phyloP scores from a whole-genome alignment of 169 alveolate genomes.

The Babesia sp. region DNA sequence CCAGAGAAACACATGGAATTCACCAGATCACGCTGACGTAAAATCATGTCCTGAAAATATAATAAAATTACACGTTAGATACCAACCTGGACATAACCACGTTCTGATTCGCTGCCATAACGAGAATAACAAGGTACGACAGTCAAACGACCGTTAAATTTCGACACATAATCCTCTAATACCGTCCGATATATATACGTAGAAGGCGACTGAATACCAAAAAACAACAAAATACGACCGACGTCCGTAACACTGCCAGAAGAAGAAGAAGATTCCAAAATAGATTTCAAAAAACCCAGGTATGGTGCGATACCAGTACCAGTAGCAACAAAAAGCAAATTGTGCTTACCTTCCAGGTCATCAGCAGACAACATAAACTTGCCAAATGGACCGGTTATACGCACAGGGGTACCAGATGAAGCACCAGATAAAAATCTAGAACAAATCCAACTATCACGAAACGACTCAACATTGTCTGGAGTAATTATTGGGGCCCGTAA shows the following conservation, averaged over 20 bases:
- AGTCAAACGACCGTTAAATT: constrained; percentile 49
- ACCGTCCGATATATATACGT: constrained; percentile 63
- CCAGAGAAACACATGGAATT: background rate
- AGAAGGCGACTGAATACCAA: constrained; percentile 68
- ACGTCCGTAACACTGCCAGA: background rate
- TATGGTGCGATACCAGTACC: constrained; percentile 79
- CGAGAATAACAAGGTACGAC: constrained; percentile 62
- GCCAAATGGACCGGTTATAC: constrained; percentile 59
- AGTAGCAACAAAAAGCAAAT: constrained; percentile 72
- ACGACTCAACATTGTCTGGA: background rate
- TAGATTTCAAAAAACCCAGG: constrained; percentile 56
- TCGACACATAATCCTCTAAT: constrained; percentile 50
- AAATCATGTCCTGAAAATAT: constrained; percentile 8
- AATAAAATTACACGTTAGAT: background rate
- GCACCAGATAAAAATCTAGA: constrained; percentile 37
- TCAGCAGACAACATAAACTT: constrained; percentile 22
- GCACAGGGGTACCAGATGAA: constrained; percentile 27
- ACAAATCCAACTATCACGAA: constrained; percentile 28
- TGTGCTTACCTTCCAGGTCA: constrained; percentile 16
- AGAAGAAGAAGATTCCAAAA: background rate
- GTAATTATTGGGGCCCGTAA: constrained; percentile 20
- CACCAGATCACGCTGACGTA: constrained; percentile 3
- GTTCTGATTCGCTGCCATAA: constrained; percentile 25
- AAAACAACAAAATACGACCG: constrained; percentile 51
- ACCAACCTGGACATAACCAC: constrained; percentile 55